Conservation (phyloP, 768 basidiomycete genomes). For the Inosperma sp. region DNA sequence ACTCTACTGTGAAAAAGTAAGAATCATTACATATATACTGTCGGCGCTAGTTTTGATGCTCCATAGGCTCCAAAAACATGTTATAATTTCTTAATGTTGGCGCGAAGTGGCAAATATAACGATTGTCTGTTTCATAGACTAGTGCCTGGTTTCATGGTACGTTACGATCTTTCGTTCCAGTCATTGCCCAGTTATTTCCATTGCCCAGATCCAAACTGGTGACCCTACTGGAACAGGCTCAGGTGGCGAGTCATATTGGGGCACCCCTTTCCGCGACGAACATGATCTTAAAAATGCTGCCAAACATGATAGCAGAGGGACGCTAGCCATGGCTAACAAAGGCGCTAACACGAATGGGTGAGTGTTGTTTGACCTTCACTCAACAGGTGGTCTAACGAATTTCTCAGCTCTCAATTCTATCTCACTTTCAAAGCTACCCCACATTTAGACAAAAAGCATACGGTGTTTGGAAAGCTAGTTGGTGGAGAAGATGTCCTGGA, state of each 20-base stretch:
- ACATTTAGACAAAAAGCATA: conserved; percentile 89
- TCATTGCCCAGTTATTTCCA: conserved; percentile 8
- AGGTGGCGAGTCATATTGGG: conserved; percentile 93
- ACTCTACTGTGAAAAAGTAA: conserved; percentile 83
- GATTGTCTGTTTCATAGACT: conserved; percentile 86
- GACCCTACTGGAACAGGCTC: conserved; percentile 95
- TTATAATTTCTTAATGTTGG: conserved; percentile 96
- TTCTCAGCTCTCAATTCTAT: conserved; percentile 82
- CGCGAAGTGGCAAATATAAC: conserved; percentile 86
- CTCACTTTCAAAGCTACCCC: conserved; percentile 80
- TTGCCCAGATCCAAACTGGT: conserved; percentile 84
- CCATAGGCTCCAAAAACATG: conserved; percentile 92
- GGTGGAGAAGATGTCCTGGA: conserved; percentile 91
- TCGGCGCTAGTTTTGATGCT: neutral
- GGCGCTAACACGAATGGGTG: conserved; percentile 87
- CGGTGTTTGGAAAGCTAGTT: conserved; percentile 95
- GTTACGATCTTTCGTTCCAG: conserved; percentile 12
- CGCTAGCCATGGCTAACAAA: conserved; percentile 93
- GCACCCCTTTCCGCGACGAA: conserved; percentile 94
- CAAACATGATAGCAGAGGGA: conserved; percentile 80
- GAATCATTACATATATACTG: conserved; percentile 1
- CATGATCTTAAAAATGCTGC: conserved; percentile 83
- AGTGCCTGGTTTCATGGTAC: conserved; percentile 93
- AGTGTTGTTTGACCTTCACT: conserved; percentile 14
- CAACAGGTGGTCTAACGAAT: conserved; percentile 3